These are phyloP conservation scores for Glarea lozoyensis DNA, from an alignment of 495 filamentous ascomycete species.

Conservation along the genomic window DNA sequence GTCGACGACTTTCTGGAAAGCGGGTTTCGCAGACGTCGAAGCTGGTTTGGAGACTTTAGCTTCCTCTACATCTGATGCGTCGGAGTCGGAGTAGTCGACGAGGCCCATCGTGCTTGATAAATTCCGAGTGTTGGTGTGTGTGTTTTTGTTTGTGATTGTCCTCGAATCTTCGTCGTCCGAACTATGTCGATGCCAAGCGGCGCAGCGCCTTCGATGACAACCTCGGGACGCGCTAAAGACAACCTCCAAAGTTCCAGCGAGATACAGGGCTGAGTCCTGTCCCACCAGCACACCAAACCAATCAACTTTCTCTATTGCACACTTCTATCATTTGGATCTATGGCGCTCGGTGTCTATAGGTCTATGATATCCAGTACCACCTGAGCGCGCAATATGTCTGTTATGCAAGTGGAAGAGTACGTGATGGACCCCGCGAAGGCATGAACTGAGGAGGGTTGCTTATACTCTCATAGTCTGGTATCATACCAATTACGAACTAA, in stretches of 20 bases:
- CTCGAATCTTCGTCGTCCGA: background rate
- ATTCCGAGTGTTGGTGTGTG: background rate
- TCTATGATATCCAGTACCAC: conserved; percentile 4
- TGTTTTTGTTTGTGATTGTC: background rate
- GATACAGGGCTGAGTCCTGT: too few species aligned
- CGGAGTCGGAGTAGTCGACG: conserved; percentile 81
- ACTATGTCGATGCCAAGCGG: background rate
- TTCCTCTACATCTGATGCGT: conserved; percentile 57
- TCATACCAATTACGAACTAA: conserved; percentile 88
- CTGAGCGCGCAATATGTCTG: conserved; percentile 53
- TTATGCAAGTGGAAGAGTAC: conserved; percentile 96
- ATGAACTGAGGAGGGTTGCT: background rate
- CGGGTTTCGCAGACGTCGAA: conserved; percentile 25
- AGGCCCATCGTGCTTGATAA: conserved; percentile 48
- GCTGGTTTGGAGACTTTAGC: conserved; percentile 21
- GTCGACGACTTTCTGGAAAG: conserved; percentile 69
- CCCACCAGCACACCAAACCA: background rate
- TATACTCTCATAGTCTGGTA: conserved; percentile 54
- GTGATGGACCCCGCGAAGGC: conserved; percentile 21
- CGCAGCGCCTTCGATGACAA: background rate
- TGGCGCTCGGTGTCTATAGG: background rate
- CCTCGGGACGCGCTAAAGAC: background rate
- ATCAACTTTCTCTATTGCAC: background rate
- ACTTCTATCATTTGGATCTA: background rate
- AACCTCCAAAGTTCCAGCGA: background rate